A percentile compares a stretch with the other conserved stretches of the same genome.
Conservation (phyloP, 2,329 filamentous ascomycete genomes). For the Microdochium nivale region DNA sequence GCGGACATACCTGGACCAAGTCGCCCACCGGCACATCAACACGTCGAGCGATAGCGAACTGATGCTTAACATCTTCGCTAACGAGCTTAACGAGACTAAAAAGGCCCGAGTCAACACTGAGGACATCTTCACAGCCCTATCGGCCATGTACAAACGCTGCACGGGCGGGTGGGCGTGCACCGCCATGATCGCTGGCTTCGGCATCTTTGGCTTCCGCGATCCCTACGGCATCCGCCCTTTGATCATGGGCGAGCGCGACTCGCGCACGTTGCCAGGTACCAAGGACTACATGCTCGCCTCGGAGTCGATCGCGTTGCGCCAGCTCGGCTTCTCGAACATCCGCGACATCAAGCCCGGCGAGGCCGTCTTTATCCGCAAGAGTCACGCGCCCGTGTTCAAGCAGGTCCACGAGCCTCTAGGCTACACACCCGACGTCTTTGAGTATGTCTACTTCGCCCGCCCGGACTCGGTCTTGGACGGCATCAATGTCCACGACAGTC, state of each 20-base stretch:
- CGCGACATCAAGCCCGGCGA: conserved; percentile 65
- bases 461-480: conserved; percentile 69
- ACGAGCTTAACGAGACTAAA: conserved; percentile 73
- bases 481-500: conserved; percentile 63
- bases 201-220: conserved; percentile 70
- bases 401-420: conserved; percentile 55
- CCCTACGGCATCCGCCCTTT: conserved; percentile 73
- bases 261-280: conserved; percentile 42
- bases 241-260: conserved; percentile 57
- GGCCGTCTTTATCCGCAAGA: conserved; percentile 70
- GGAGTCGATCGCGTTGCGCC: conserved; percentile 65
- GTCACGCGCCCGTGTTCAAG: conserved; percentile 57
- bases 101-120: conserved; percentile 77
- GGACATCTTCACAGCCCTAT: conserved; percentile 68
- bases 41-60: conserved; percentile 13
- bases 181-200: conserved; percentile 75
- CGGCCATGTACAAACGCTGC: conserved; percentile 65
- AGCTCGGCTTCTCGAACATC: conserved; percentile 63
- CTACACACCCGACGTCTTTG: conserved; percentile 58
- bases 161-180: conserved; percentile 76
- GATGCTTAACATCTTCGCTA: conserved; percentile 64
- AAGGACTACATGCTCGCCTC: conserved; percentile 77
- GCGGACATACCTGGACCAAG: conserved; percentile 62
- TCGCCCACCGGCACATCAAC: conserved; percentile 74
- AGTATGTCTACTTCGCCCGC: conserved; percentile 71